phyloP scores from a whole-genome alignment of 768 basidiomycete genomes.

The Strobilomyces dryophilus region DNA sequence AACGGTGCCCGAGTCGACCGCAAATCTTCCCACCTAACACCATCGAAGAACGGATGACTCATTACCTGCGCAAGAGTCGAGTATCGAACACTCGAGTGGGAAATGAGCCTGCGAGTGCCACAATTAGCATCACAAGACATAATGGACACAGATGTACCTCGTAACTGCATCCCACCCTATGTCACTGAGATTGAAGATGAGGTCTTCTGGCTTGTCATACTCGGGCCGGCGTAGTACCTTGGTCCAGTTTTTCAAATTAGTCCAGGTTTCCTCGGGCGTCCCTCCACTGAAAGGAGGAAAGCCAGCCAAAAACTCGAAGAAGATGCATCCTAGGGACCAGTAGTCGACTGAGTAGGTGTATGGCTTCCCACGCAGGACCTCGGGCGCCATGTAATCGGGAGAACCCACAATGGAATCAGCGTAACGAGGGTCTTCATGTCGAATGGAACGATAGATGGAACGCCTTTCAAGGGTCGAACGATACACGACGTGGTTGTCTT shows the following conservation, averaged over 20 bases:
- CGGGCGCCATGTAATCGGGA: slow-evolving; percentile 97
- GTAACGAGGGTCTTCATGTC: slow-evolving; percentile 86
- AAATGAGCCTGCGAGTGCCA: slow-evolving; percentile 60
- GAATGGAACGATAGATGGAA: slow-evolving; percentile 89
- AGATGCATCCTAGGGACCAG: slow-evolving; percentile 97
- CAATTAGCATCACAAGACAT: not conserved
- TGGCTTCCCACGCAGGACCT: slow-evolving; percentile 89
- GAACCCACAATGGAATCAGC: slow-evolving; percentile 98
- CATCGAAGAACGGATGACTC: slow-evolving; percentile 78
- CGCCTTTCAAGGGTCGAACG: slow-evolving; percentile 92
- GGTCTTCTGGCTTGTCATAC: slow-evolving; percentile 93
- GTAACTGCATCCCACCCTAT: slow-evolving; percentile 93
- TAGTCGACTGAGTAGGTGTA: slow-evolving; percentile 97
- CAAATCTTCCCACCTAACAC: slow-evolving; percentile 73
- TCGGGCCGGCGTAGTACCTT: slow-evolving; percentile 88
- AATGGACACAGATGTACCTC: slow-evolving; percentile 42
- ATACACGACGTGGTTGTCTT: slow-evolving; percentile 85
- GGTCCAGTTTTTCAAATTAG: slow-evolving; percentile 97
- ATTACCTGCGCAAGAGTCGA: slow-evolving; percentile 69
- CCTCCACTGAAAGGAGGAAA: slow-evolving; percentile 98
- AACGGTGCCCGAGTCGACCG: slow-evolving; percentile 80
- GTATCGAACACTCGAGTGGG: slow-evolving; percentile 79
- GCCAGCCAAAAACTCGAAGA: slow-evolving; percentile 95
- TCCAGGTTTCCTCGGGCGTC: slow-evolving; percentile 97
- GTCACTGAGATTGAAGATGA: slow-evolving; percentile 94